Evolutionary conservation across 805 yeast genomes (phyloP).

Genomic region (Wickerhamomyces xylosicus): DNA sequence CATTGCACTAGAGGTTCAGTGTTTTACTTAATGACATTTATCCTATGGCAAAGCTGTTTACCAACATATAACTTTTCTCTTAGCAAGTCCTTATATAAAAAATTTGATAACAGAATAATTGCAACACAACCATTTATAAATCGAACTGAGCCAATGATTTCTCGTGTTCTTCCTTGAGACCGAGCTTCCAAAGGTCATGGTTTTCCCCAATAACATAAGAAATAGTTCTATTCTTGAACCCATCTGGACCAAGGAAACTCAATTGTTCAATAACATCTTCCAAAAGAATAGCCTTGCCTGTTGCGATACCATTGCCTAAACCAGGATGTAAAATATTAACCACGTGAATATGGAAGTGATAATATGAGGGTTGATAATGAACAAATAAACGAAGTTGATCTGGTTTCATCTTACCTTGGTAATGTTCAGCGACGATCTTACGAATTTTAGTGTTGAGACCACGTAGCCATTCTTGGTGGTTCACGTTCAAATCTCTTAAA

Average conservation of each 20-base stretch:
- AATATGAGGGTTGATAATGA: constrained; percentile 94
- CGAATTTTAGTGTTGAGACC: constrained; percentile 34
- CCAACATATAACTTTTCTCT: too few species aligned
- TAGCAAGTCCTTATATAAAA: too few species aligned
- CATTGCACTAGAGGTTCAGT: too few species aligned
- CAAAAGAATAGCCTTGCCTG: constrained; percentile 74
- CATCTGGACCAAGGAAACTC: constrained; percentile 39
- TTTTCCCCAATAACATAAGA: constrained; percentile 66
- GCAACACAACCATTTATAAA: too few species aligned
- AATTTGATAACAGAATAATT: too few species aligned
- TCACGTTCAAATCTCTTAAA: constrained; percentile 57
- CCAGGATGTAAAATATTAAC: constrained; percentile 68
- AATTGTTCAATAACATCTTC: constrained; percentile 77
- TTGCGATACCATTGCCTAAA: constrained; percentile 52
- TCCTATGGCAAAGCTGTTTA: too few species aligned
- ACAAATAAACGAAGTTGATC: constrained; percentile 68
- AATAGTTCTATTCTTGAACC: constrained; percentile 47
- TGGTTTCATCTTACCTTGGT: constrained; percentile 28
- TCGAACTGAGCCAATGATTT: too few species aligned
- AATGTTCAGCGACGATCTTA: constrained; percentile 35
- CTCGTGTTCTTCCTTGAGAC: not conserved
- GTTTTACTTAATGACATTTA: too few species aligned
- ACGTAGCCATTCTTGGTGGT: constrained; percentile 51
- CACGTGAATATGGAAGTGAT: constrained; percentile 89
- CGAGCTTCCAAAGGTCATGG: constrained; percentile 56